phyloP scores from a whole-genome alignment of 139 green algal species.

The Cymbomonas tetramitiformis region DNA sequence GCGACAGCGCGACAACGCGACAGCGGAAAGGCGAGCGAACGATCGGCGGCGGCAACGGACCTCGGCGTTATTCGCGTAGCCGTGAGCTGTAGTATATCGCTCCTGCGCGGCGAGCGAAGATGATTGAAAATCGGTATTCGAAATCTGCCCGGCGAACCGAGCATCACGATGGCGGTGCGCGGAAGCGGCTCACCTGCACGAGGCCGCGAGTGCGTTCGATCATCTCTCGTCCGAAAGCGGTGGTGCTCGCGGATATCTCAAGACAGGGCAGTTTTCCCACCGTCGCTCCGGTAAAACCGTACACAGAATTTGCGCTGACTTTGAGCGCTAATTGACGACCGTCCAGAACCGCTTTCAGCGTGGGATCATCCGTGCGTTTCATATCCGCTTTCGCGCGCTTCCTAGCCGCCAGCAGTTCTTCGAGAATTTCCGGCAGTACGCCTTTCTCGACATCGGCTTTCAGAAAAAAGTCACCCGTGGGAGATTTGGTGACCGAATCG shows the following conservation, averaged over 20 bases:
- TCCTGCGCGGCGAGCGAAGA: too few relatives aligned
- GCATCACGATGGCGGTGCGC: too few relatives aligned
- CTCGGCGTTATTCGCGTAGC: slow-evolving; percentile 60
- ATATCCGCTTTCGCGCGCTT: slow-evolving; percentile 74
- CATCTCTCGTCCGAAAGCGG: slow-evolving; percentile 86
- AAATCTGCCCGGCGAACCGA: too few relatives aligned
- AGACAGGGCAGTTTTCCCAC: slow-evolving; percentile 92
- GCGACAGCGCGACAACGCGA: too few relatives aligned
- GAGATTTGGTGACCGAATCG: slow-evolving; percentile 43
- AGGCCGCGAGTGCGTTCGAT: slow-evolving; percentile 80
- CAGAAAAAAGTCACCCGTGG: slow-evolving; percentile 75
- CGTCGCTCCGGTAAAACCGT: slow-evolving; percentile 91
- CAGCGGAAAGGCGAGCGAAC: too few relatives aligned
- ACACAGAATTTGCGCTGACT: slow-evolving; percentile 85
- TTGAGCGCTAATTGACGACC: slow-evolving; percentile 92
- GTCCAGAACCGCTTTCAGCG: slow-evolving; percentile 82
- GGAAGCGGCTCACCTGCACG: too few relatives aligned
- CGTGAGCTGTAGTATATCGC: slow-evolving; percentile 54
- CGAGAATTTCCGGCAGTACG: slow-evolving; percentile 89
- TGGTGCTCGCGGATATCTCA: slow-evolving; percentile 65
- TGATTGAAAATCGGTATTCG: too few relatives aligned
- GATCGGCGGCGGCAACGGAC: too few relatives aligned
- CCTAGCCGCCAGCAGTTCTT: slow-evolving; percentile 79
- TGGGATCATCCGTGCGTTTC: slow-evolving; percentile 71
- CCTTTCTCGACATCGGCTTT: slow-evolving; percentile 42